Percentiles rank a stretch among this genome's conserved stretches.
These are phyloP conservation scores for Quercus dentata DNA, from an alignment of 306 rosid species.

Conservation along the genomic window DNA sequence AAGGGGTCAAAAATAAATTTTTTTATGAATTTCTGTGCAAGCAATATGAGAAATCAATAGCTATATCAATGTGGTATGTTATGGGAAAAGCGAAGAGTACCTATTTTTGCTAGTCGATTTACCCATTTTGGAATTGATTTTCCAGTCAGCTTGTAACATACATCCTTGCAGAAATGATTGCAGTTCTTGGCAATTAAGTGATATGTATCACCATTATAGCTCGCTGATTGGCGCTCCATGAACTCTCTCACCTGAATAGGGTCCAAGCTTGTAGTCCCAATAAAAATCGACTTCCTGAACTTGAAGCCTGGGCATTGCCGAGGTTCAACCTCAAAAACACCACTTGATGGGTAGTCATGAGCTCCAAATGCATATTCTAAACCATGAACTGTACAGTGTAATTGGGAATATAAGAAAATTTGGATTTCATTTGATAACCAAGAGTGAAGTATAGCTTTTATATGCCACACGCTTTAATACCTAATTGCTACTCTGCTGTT, in stretches of 20 bases:
- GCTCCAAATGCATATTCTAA: slow-evolving; percentile 98
- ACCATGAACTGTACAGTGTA: slow-evolving; percentile 71
- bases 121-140: slow-evolving; percentile 97
- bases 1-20: neutral
- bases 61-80: slow-evolving; percentile 3
- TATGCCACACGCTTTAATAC: neutral
- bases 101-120: slow-evolving; percentile 88
- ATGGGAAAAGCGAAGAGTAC: slow-evolving; percentile 42
- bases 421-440: slow-evolving; percentile 7
- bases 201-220: slow-evolving; percentile 86
- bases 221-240: slow-evolving; percentile 73
- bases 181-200: slow-evolving; percentile 95
- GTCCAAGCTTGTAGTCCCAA: slow-evolving; percentile 83
- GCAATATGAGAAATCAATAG: neutral
- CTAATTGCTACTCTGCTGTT: neutral
- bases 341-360: slow-evolving; percentile 91
- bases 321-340: slow-evolving; percentile 98
- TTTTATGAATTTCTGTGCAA: neutral
- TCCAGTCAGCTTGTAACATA: slow-evolving; percentile 82
- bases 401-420: slow-evolving; percentile 21
- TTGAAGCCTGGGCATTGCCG: slow-evolving; percentile 96
- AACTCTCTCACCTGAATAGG: slow-evolving; percentile 83
- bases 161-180: slow-evolving; percentile 96
- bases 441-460: neutral
- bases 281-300: slow-evolving; percentile 82